Conservation (phyloP, 2,329 filamentous ascomycete genomes). For the Mycosphaerella arachidis region DNA sequence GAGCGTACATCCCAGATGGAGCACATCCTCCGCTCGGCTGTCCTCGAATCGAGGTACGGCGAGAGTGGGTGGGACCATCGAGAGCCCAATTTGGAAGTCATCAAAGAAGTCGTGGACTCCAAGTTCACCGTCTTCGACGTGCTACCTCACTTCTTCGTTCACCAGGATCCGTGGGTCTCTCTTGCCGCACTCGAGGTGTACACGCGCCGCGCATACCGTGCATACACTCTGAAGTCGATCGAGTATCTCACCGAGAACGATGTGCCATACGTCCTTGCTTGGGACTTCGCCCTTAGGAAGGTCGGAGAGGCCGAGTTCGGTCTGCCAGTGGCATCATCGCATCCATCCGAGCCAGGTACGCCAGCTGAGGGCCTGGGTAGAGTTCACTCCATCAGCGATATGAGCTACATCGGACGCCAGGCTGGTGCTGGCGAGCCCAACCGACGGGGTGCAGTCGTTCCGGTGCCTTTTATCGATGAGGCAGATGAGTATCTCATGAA, state of each 20-base stretch:
- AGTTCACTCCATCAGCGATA: conserved; percentile 91
- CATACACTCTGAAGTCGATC: conserved; percentile 84
- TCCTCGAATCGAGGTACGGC: conserved; percentile 94
- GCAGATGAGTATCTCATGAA: conserved; percentile 80
- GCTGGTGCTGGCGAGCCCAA: conserved; percentile 64
- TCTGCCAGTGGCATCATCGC: conserved; percentile 70
- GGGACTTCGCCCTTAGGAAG: conserved; percentile 95
- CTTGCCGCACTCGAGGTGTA: conserved; percentile 94
- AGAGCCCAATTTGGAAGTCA: conserved; percentile 80
- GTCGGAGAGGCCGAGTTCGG: conserved; percentile 89
- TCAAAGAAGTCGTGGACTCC: conserved; percentile 97
- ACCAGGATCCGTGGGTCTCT: conserved; percentile 90
- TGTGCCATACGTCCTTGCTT: conserved; percentile 74
- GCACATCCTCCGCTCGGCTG: conserved; percentile 92
- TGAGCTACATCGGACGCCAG: conserved; percentile 78
- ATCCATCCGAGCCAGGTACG: conserved; percentile 68
- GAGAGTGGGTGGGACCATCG: conserved; percentile 96
- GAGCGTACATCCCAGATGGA: conserved; percentile 97
- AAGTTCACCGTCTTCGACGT: conserved; percentile 99
- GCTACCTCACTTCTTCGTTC: conserved; percentile 87
- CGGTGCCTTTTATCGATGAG: conserved; percentile 90
- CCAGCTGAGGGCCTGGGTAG: conserved; percentile 65
- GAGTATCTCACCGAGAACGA: conserved; percentile 79
- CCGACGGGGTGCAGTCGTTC: conserved; percentile 90
- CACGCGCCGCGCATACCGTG: conserved; percentile 91